Evolutionary conservation across 108 stramenopile species (phyloP).

Genomic region (Cyclostephanos invisitatus): DNA sequence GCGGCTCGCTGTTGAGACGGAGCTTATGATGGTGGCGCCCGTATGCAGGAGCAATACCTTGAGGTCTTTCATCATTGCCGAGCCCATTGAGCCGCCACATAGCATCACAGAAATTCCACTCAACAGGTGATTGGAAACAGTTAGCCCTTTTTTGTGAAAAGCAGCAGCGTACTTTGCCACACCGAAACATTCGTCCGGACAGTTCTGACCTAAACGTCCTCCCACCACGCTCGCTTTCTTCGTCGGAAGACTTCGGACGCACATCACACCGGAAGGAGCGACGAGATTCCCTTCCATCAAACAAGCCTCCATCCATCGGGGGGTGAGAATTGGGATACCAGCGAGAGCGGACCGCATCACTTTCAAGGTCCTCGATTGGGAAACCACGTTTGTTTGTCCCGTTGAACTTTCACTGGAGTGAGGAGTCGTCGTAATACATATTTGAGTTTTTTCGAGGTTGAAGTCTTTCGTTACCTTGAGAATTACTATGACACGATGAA

Average conservation of each 20-base stretch:
- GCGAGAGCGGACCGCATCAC: conserved; percentile 73
- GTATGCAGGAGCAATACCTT: conserved; percentile 57
- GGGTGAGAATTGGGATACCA: conserved; percentile 76
- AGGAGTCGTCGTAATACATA: conserved; percentile 56
- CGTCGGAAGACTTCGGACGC: conserved; percentile 32
- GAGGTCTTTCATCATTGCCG: conserved; percentile 53
- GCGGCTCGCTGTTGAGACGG: conserved; percentile 24
- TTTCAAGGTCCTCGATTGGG: conserved; percentile 69
- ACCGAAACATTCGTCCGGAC: conserved; percentile 37
- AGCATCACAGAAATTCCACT: conserved; percentile 46
- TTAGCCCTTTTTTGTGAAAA: conserved; percentile 10
- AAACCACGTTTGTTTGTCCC: conserved; percentile 27
- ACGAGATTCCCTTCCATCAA: conserved; percentile 25
- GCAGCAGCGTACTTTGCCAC: conserved; percentile 64
- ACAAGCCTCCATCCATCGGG: conserved; percentile 63
- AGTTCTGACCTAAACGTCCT: not conserved
- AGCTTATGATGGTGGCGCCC: conserved; percentile 60
- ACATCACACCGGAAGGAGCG: conserved; percentile 35
- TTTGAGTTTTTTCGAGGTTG: conserved; percentile 58
- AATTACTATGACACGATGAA: conserved; percentile 34
- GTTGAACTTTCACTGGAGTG: conserved; percentile 9
- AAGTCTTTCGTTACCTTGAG: conserved; percentile 62
- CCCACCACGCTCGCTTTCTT: conserved; percentile 12
- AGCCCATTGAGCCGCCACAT: conserved; percentile 49
- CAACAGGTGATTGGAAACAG: conserved; percentile 26